These are phyloP conservation scores for Graphilbum ipis-grandicollis DNA, from an alignment of 2,329 filamentous ascomycete species.

Conservation along the genomic window DNA sequence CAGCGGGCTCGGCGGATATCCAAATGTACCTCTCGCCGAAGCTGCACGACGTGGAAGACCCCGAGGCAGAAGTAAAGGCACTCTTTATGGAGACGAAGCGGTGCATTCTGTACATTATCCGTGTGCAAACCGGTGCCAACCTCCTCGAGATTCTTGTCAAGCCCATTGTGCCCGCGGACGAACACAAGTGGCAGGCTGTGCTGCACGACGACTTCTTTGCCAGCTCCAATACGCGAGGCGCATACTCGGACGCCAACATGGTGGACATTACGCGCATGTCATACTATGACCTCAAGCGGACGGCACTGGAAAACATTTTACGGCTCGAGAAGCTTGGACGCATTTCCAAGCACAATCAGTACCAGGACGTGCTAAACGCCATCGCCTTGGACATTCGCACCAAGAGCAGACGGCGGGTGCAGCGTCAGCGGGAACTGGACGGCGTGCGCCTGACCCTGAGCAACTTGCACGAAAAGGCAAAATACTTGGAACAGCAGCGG, in stretches of 20 bases:
- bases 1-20: constrained; percentile 74
- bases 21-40: constrained; percentile 81
- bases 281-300: constrained; percentile 84
- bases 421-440: constrained; percentile 81
- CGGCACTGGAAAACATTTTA: constrained; percentile 86
- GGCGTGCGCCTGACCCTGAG: constrained; percentile 58
- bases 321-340: constrained; percentile 72
- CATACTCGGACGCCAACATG: constrained; percentile 81
- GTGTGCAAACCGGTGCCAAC: constrained; percentile 79
- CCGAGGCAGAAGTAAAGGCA: constrained; percentile 78
- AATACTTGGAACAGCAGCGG: constrained; percentile 84
- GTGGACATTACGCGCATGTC: constrained; percentile 79
- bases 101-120: constrained; percentile 93
- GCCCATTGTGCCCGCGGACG: constrained; percentile 72
- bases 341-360: constrained; percentile 79
- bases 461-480: constrained; percentile 70
- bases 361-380: constrained; percentile 94
- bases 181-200: constrained; percentile 69
- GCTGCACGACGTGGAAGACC: constrained; percentile 78
- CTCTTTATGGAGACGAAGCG: constrained; percentile 98
- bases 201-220: constrained; percentile 65
- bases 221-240: constrained; percentile 54
- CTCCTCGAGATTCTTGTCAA: constrained; percentile 93
- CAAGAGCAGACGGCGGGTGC: constrained; percentile 83
- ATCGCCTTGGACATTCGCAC: constrained; percentile 94